Evolutionary conservation across 1,284 basidiomycete species (phyloP).

Genomic region (Rhodotorula mucilaginosa): DNA sequence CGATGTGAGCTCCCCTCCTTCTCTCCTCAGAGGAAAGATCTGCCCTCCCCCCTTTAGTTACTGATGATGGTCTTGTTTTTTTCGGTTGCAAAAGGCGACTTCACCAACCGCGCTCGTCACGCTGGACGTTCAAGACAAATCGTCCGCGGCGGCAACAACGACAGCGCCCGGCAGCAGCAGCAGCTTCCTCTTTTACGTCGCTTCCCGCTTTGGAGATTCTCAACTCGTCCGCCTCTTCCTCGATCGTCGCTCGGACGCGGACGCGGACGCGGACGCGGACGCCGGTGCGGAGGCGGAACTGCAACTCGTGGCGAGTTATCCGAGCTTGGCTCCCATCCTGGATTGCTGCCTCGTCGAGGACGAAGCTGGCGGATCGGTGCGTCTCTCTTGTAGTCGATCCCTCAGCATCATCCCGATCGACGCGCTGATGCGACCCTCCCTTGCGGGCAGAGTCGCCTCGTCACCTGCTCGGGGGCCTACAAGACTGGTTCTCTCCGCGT

Average conservation of each 20-base stretch:
- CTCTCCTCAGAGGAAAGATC: not conserved
- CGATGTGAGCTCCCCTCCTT: constrained; percentile 52
- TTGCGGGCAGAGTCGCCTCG: constrained; percentile 52
- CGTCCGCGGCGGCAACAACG: constrained; percentile 54
- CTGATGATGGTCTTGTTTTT: not conserved
- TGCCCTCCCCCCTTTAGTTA: not conserved
- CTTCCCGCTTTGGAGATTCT: constrained; percentile 79
- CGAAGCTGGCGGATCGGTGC: constrained; percentile 51
- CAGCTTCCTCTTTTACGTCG: constrained; percentile 62
- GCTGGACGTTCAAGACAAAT: constrained; percentile 51
- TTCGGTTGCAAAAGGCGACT: constrained; percentile 52
- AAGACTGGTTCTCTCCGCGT: constrained; percentile 77
- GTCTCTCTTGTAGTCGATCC: not conserved
- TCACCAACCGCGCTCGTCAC: constrained; percentile 68
- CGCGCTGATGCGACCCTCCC: not conserved
- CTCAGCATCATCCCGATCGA: not conserved
- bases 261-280: too few relatives aligned
- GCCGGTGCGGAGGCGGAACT: constrained; percentile 47
- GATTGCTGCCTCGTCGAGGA: constrained; percentile 81
- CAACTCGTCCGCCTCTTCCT: constrained; percentile 63
- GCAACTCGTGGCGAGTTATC: constrained; percentile 63
- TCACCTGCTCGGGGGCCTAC: constrained; percentile 83
- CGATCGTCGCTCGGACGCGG: constrained; percentile 12
- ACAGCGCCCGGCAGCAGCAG: not conserved
- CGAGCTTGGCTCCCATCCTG: constrained; percentile 82